Evolutionary conservation across 805 yeast species (phyloP).

Genomic region (Vanderwaltozyma tropicalis): DNA sequence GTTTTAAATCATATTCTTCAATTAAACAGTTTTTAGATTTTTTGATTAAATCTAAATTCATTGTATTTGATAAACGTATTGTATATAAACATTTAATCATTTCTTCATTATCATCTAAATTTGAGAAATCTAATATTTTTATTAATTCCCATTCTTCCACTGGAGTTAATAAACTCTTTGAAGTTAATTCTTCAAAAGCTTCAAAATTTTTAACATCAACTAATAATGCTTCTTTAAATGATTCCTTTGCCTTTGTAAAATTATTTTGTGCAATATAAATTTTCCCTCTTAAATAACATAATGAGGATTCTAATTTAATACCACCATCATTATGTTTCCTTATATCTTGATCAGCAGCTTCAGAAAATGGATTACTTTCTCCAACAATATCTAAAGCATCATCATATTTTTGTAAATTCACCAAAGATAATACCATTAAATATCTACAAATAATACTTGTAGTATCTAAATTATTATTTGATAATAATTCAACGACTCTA

Average conservation of each 20-base stretch:
- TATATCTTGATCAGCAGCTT: slow-evolving; percentile 10
- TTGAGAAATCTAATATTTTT: slow-evolving; percentile 43
- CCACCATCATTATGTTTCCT: slow-evolving; percentile 51
- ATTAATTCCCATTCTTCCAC: slow-evolving; percentile 80
- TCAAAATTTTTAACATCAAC: slow-evolving; percentile 90
- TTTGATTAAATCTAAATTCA: slow-evolving; percentile 52
- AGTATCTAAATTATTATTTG: slow-evolving; percentile 42
- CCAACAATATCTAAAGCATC: slow-evolving; percentile 84
- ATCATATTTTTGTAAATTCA: slow-evolving; percentile 68
- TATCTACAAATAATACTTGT: slow-evolving; percentile 69
- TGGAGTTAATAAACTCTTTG: slow-evolving; percentile 68
- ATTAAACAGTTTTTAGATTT: slow-evolving; percentile 56
- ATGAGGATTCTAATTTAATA: slow-evolving; percentile 73
- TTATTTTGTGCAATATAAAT: slow-evolving; percentile 76
- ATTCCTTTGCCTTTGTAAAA: slow-evolving; percentile 75
- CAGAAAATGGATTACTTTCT: slow-evolving; percentile 63
- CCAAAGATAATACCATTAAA: slow-evolving; percentile 63
- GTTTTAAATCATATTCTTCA: slow-evolving; percentile 62
- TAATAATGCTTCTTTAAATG: slow-evolving; percentile 73
- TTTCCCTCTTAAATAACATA: slow-evolving; percentile 77
- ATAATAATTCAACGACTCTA: slow-evolving; percentile 64
- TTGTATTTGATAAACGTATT: slow-evolving; percentile 44
- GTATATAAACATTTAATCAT: slow-evolving; percentile 68
- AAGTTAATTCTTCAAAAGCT: slow-evolving; percentile 72
- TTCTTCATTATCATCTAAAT: slow-evolving; percentile 70